These are phyloP conservation scores for Fusarium coicis DNA, from an alignment of 2,329 filamentous ascomycete genomes.

Conservation along the genomic window DNA sequence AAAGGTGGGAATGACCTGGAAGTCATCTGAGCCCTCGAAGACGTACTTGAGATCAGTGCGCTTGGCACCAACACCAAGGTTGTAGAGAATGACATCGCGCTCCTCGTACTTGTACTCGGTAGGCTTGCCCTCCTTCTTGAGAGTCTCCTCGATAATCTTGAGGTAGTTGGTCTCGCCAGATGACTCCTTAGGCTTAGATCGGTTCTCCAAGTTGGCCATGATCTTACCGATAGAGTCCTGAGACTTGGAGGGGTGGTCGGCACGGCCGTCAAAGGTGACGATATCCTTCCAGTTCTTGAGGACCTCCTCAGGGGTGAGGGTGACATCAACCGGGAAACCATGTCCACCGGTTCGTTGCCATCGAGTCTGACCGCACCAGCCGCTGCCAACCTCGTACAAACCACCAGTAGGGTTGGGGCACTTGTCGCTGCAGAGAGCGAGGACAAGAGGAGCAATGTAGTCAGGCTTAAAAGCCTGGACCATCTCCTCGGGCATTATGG, in stretches of 20 bases:
- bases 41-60: slow-evolving; percentile 86
- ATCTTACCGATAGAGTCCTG: slow-evolving; percentile 81
- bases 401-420: slow-evolving; percentile 86
- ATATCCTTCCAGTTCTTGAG: slow-evolving; percentile 80
- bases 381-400: slow-evolving; percentile 93
- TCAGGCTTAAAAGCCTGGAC: slow-evolving; percentile 99
- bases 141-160: slow-evolving; percentile 78
- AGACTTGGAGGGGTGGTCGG: slow-evolving; percentile 85
- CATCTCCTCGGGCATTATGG: slow-evolving; percentile 95
- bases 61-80: slow-evolving; percentile 92
- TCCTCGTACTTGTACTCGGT: slow-evolving; percentile 87
- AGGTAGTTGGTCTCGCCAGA: slow-evolving; percentile 72
- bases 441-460: slow-evolving; percentile 93
- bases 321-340: slow-evolving; percentile 88
- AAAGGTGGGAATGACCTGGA: slow-evolving; percentile 94
- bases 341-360: slow-evolving; percentile 94
- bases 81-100: slow-evolving; percentile 92
- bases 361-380: slow-evolving; percentile 90
- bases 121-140: slow-evolving; percentile 74
- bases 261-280: slow-evolving; percentile 84
- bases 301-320: slow-evolving; percentile 86
- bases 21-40: slow-evolving; percentile 90
- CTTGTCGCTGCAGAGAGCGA: slow-evolving; percentile 86
- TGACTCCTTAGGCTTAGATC: slow-evolving; percentile 59
- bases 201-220: slow-evolving; percentile 87